A percentile compares a stretch with the other conserved stretches of the same genome.
phyloP scores from a whole-genome alignment of 202 grass and related monocot species.

The Setaria viridis region DNA sequence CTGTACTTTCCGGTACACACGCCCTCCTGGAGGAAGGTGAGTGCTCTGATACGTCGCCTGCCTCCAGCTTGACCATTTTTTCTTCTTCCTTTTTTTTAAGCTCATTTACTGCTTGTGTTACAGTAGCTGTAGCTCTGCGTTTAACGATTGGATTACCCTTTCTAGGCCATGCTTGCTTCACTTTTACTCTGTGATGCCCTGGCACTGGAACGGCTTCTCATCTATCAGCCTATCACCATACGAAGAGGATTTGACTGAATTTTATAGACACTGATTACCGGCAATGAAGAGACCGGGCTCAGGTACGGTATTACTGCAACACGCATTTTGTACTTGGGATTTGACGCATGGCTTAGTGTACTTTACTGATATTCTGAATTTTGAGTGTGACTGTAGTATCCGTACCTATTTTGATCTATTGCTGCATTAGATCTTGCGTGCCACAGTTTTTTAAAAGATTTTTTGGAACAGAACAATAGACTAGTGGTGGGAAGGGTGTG shows the following conservation, averaged over 20 bases:
- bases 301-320: slow-evolving; percentile 10
- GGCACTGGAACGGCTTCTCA: not conserved
- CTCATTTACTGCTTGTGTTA: not conserved
- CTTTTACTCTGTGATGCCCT: not conserved
- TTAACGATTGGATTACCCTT: not conserved
- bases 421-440: not conserved
- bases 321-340: not conserved
- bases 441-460: not conserved
- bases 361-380: not conserved
- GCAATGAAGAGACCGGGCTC: not conserved
- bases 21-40: slow-evolving; percentile 5
- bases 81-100: not conserved
- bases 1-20: not conserved
- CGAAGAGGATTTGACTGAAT: not conserved
- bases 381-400: not conserved
- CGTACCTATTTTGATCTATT: not conserved
- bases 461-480: not conserved
- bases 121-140: not conserved
- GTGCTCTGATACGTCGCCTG: not conserved
- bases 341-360: no score
- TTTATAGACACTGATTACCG: not conserved
- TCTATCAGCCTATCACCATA: not conserved
- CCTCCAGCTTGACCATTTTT: not conserved
- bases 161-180: not conserved
- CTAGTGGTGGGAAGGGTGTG: no score